phyloP scores from a whole-genome alignment of 306 rosid genomes.

The Cucumis melo region DNA sequence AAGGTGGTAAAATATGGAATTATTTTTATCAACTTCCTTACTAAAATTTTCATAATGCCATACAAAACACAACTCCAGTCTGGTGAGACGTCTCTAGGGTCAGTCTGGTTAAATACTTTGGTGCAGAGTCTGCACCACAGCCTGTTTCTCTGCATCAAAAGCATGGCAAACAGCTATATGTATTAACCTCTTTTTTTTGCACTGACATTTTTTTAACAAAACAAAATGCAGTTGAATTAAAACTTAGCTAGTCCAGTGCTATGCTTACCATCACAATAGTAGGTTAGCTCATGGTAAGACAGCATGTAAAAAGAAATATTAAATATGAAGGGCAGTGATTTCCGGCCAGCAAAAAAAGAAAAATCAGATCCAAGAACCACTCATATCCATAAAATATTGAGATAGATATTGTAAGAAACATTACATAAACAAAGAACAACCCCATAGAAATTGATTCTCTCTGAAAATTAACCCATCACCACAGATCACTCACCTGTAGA shows the following conservation, averaged over 20 bases:
- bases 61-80: conserved; percentile 58
- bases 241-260: conserved; percentile 21
- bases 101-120: conserved; percentile 76
- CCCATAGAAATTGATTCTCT: background rate
- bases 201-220: conserved; percentile 19
- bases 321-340: background rate
- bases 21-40: conserved; percentile 41
- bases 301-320: conserved; percentile 4
- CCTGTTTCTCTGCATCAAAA: conserved; percentile 94
- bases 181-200: conserved; percentile 32
- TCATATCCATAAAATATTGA: background rate
- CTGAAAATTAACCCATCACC: conserved; percentile 5
- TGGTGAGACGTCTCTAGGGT: conserved; percentile 65
- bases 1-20: conserved; percentile 19
- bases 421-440: background rate
- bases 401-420: background rate
- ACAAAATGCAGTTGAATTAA: conserved; percentile 20
- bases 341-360: background rate
- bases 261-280: conserved; percentile 18
- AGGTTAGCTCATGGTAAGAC: conserved; percentile 10
- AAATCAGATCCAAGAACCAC: background rate
- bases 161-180: conserved; percentile 63
- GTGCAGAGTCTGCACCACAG: conserved; percentile 84
- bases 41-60: conserved; percentile 59
- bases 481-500: conserved; percentile 81